Conservation (phyloP, 2,329 filamentous ascomycete species). For the Teratosphaeria zuluensis region DNA sequence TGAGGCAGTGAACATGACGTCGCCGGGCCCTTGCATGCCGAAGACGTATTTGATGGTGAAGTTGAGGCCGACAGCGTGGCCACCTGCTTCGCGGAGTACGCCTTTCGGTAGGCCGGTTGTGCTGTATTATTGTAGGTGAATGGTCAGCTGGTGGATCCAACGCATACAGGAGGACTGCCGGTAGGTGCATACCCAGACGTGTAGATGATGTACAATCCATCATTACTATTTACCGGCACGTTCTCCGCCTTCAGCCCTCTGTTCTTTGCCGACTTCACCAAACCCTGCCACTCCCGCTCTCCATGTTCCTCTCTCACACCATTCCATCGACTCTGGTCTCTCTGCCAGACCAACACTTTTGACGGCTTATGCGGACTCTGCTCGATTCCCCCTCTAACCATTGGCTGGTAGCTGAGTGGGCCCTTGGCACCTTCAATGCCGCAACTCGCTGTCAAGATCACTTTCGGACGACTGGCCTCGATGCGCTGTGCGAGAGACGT, state of each 20-base stretch:
- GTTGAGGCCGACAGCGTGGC: constrained; percentile 76
- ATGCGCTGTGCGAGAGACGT: constrained; percentile 78
- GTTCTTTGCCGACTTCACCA: constrained; percentile 60
- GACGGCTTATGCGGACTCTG: constrained; percentile 61
- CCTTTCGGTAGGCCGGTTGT: constrained; percentile 74
- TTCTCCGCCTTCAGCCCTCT: constrained; percentile 60
- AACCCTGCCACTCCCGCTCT: constrained; percentile 68
- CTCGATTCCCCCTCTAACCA: constrained; percentile 64
- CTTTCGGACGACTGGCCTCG: constrained; percentile 65
- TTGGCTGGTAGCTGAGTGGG: constrained; percentile 63
- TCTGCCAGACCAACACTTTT: constrained; percentile 73
- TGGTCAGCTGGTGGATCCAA: not conserved
- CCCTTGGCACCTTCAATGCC: constrained; percentile 82
- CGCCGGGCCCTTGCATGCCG: constrained; percentile 69
- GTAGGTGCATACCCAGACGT: constrained; percentile 34
- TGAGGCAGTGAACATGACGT: constrained; percentile 70
- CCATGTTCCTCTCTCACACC: constrained; percentile 55
- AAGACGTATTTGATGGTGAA: constrained; percentile 77
- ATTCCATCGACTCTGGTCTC: constrained; percentile 66
- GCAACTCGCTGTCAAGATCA: constrained; percentile 80
- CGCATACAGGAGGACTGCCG: not conserved
- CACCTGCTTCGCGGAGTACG: constrained; percentile 71
- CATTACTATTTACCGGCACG: constrained; percentile 67
- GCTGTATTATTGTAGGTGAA: constrained; percentile 27
- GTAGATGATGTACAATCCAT: constrained; percentile 84